A percentile compares a stretch with the other conserved stretches of the same genome.
These are phyloP conservation scores for Colletotrichum euphorbiae DNA, from an alignment of 2,329 filamentous ascomycete species.

Conservation along the genomic window DNA sequence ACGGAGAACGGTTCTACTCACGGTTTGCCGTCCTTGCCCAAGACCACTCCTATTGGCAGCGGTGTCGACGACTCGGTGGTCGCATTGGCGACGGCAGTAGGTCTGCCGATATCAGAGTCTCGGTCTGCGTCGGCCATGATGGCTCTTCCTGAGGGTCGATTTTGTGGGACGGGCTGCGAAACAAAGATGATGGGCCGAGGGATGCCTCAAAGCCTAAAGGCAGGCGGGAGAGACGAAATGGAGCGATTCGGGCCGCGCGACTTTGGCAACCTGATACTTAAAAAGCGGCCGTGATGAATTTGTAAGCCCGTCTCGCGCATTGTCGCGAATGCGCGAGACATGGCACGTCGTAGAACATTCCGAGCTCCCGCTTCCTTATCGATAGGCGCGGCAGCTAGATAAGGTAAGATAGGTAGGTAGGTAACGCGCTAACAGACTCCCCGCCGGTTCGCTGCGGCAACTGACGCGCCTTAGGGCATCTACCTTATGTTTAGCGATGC, in stretches of 20 bases:
- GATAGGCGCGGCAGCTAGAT: neutral
- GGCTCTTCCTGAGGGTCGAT: conserved; percentile 59
- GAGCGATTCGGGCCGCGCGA: neutral
- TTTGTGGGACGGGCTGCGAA: conserved; percentile 59
- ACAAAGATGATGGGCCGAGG: neutral
- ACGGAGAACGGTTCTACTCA: conserved; percentile 56
- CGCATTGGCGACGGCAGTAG: neutral
- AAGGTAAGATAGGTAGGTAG: neutral
- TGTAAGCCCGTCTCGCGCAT: neutral
- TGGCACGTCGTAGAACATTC: conserved; percentile 5
- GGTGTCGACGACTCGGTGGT: conserved; percentile 58
- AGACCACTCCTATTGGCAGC: conserved; percentile 77
- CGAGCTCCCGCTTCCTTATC: conserved; percentile 9
- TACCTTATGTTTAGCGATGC: too few species aligned
- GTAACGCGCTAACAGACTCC: too few species aligned
- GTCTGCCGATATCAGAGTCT: neutral
- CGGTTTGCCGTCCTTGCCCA: conserved; percentile 88
- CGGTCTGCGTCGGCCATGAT: conserved; percentile 25
- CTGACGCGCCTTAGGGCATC: too few species aligned
- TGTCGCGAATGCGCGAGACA: neutral
- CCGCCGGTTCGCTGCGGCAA: too few species aligned
- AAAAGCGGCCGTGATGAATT: neutral
- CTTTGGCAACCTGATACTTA: neutral
- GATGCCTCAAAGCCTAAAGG: neutral
- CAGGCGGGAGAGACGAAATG: neutral